Conservation (phyloP, 2,329 filamentous ascomycete species). For the Lachnellula cervina region DNA sequence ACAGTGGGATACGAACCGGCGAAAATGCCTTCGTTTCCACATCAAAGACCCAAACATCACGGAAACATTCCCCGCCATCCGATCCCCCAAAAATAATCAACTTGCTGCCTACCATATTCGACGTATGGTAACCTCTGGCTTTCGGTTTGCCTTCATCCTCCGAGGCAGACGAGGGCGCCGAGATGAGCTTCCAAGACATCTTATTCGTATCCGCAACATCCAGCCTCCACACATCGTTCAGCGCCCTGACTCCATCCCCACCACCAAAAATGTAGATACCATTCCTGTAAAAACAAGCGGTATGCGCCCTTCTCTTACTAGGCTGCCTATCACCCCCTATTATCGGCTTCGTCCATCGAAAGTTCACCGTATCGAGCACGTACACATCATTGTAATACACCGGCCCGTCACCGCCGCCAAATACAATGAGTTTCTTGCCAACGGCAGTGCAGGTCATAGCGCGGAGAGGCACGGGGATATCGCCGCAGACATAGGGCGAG, state of each 20-base stretch:
- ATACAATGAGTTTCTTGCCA: constrained; percentile 65
- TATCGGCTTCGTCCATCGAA: constrained; percentile 59
- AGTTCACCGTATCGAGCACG: constrained; percentile 66
- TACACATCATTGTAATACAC: constrained; percentile 70
- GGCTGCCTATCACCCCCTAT: constrained; percentile 53
- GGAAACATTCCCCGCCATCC: constrained; percentile 67
- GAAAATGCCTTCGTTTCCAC: constrained; percentile 59
- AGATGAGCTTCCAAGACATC: constrained; percentile 65
- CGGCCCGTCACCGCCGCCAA: constrained; percentile 65
- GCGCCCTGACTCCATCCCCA: constrained; percentile 63
- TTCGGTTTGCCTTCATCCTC: constrained; percentile 49
- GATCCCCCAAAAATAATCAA: constrained; percentile 68
- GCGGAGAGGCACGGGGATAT: constrained; percentile 59
- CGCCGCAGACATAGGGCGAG: constrained; percentile 57
- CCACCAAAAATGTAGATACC: constrained; percentile 70
- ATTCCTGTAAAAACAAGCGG: constrained; percentile 66
- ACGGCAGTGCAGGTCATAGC: constrained; percentile 71
- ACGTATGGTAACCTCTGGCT: constrained; percentile 65
- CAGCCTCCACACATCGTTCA: constrained; percentile 69
- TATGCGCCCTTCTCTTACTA: constrained; percentile 61
- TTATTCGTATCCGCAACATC: constrained; percentile 62
- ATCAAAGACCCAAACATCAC: constrained; percentile 70
- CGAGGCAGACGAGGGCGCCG: constrained; percentile 35
- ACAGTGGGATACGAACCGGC: constrained; percentile 52
- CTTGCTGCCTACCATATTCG: constrained; percentile 68